Evolutionary conservation across 2,329 filamentous ascomycete species (phyloP), one percentile per base, ranked within the genome.

Genomic region (Beauveria sp.): DNA sequence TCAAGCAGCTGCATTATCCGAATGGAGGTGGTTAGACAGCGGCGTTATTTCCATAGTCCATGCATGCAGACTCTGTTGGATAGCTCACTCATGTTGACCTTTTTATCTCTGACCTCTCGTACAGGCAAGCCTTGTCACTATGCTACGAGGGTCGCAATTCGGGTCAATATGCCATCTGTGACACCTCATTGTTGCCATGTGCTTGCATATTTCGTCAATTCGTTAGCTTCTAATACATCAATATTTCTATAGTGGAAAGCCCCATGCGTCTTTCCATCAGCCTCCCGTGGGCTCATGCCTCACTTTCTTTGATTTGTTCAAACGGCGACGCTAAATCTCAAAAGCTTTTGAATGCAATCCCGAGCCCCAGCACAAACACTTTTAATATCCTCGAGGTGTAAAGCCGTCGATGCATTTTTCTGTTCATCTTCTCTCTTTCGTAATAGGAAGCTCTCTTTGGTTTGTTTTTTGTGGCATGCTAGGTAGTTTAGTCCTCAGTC

Each of bases 401-500:
- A 51, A 45, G 30, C 45, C 16, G 30, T 14, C 10, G 8, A 58
- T 52, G 46, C 56, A 34, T 30, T 34, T 28, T 38, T 38, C 34
- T 38, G 34, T 16, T 9, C 38, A 20, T 42, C 28, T 22, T 12
- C 26, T 42, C 16, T 18, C n/a, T 18, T 18, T 26, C 14, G 30
- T 30, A 3, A n/a, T 34, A 7, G n/a, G 5, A 34, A 14, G n/a
- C 26, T 24, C 24, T 38, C 24, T 22, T 26, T 24, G 3, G 24
- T 28, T 45, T 12, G 6, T 24, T 3, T 38, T 28, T 30, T 12
- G 6, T 24, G 10, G 8, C 20, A 12, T 30, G 50, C 9, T 22
- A 12, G n/a, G 9, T 12, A 8, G 12, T 57, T 73, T 86, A 92
- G 71, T 96, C 91, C 78, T 96, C 93, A 16, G 91, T 96, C 71